These are phyloP conservation scores for Geranium incanum DNA, from an alignment of 441 rosid genomes.

Conservation along the genomic window DNA sequence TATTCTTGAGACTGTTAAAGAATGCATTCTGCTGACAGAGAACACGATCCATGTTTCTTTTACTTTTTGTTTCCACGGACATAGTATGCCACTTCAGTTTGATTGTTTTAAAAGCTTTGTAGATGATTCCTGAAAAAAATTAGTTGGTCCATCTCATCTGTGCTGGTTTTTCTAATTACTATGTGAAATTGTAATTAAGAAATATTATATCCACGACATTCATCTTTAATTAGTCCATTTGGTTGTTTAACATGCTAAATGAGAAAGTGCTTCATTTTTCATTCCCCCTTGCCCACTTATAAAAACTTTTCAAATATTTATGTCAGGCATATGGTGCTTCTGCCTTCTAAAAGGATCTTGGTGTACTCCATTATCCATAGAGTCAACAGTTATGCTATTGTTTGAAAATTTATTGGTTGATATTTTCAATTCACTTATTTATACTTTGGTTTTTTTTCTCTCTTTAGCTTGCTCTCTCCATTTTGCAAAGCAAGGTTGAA, in stretches of 20 bases:
- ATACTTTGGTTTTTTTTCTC: conserved; percentile 8
- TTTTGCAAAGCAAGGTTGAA: conserved; percentile 63
- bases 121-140: no score
- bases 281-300: background rate
- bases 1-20: background rate
- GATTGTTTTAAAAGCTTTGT: no score
- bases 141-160: no score
- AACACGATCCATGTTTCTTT: no score
- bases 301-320: background rate
- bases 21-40: background rate
- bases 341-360: no score
- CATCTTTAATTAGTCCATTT: no score
- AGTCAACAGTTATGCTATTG: background rate
- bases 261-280: background rate
- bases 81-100: no score
- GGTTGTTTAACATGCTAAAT: conserved; percentile 34
- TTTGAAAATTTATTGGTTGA: background rate
- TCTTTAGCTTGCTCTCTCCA: conserved; percentile 50
- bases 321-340: background rate
- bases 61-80: no score
- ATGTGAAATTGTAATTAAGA: no score
- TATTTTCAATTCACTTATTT: background rate
- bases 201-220: background rate
- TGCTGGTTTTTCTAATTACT: no score
- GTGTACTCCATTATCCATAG: background rate